phyloP scores from a whole-genome alignment of 1,139 yeast genomes.

The Protomyces pachydermus region DNA sequence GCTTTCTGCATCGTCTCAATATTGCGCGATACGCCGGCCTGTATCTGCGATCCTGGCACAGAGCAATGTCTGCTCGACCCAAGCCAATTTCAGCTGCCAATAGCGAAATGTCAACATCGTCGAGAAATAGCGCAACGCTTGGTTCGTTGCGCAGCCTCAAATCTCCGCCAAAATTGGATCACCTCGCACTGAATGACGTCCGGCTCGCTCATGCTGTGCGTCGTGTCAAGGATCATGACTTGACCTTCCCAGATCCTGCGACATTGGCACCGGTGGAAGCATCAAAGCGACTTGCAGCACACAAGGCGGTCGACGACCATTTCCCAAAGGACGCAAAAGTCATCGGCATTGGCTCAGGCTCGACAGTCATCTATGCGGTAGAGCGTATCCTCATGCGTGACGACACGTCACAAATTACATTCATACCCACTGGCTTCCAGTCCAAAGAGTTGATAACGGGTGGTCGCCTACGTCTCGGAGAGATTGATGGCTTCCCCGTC shows the following conservation, averaged over 20 bases:
- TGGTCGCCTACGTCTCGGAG: conserved; percentile 72
- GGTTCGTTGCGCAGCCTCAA: conserved; percentile 13
- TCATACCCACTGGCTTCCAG: conserved; percentile 97
- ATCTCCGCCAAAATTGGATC: conserved; percentile 16
- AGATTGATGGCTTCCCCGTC: conserved; percentile 66
- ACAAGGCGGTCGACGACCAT: conserved; percentile 85
- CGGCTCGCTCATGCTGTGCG: conserved; percentile 8
- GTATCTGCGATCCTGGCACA: too few relatives aligned
- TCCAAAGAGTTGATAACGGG: conserved; percentile 77
- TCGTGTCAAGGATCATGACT: conserved; percentile 4
- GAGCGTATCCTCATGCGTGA: conserved; percentile 76
- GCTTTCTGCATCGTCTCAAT: too few relatives aligned
- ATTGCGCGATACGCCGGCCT: neutral
- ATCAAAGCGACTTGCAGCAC: conserved; percentile 84
- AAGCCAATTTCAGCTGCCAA: neutral
- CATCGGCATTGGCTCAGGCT: conserved; percentile 93
- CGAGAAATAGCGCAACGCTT: conserved; percentile 13
- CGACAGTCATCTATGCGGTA: conserved; percentile 93
- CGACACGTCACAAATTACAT: conserved; percentile 49
- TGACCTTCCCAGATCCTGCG: conserved; percentile 20
- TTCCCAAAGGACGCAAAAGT: conserved; percentile 65
- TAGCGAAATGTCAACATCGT: neutral
- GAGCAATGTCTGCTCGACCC: neutral
- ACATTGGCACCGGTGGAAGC: conserved; percentile 44
- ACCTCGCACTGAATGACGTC: conserved; percentile 6